Evolutionary conservation across 768 basidiomycete species (phyloP).

Genomic region (Amanita phalloides): DNA sequence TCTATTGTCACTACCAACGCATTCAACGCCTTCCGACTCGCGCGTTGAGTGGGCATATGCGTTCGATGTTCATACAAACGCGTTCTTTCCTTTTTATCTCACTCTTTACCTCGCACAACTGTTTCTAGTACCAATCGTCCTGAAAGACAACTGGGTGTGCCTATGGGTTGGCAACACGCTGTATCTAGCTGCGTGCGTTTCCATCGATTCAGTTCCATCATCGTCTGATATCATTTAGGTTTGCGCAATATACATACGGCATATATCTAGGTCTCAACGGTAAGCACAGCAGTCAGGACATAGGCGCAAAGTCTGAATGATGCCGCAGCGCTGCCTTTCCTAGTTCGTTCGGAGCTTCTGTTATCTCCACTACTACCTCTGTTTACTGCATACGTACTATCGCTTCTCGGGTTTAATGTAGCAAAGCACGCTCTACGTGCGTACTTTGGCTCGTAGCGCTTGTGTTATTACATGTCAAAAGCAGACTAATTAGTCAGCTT

Average conservation of each 20-base stretch:
- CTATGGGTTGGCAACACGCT: slow-evolving; percentile 88
- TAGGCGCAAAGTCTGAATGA: slow-evolving; percentile 4
- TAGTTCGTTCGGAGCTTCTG: slow-evolving; percentile 81
- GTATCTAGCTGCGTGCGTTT: slow-evolving; percentile 72
- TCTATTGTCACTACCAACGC: slow-evolving; percentile 61
- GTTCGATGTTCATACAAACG: slow-evolving; percentile 94
- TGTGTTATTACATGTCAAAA: neutral
- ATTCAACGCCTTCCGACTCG: slow-evolving; percentile 59
- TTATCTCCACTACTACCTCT: slow-evolving; percentile 86
- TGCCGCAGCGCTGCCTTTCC: slow-evolving; percentile 80
- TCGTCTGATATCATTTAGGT: slow-evolving; percentile 29
- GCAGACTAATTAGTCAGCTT: slow-evolving; percentile 2
- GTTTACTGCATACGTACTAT: slow-evolving; percentile 77
- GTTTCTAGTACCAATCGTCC: slow-evolving; percentile 73
- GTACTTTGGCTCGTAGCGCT: slow-evolving; percentile 54
- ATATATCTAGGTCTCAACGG: slow-evolving; percentile 81
- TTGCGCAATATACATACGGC: slow-evolving; percentile 87
- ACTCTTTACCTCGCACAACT: slow-evolving; percentile 85
- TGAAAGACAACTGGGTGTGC: slow-evolving; percentile 88
- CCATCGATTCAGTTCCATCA: neutral
- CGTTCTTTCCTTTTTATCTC: slow-evolving; percentile 91
- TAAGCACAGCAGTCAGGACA: slow-evolving; percentile 18
- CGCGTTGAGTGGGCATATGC: slow-evolving; percentile 89
- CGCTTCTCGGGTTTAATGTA: slow-evolving; percentile 86
- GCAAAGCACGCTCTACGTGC: slow-evolving; percentile 68